Base-by-base conservation (phyloP, 192 early-diverging fungal species). In the Backusella tarrabulga region DNA sequence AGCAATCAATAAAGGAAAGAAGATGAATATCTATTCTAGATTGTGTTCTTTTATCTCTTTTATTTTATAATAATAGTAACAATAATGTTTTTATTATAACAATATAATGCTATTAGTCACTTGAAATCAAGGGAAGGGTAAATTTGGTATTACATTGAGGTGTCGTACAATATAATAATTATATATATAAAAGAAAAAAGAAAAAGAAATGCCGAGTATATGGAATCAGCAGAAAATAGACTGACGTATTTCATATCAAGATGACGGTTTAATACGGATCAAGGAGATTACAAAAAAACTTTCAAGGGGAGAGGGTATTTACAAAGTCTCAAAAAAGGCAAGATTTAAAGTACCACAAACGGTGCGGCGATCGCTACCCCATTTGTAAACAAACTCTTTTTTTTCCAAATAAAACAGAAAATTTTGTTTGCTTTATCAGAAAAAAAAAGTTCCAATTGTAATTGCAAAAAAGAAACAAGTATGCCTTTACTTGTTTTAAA, bases 181-280 rank as follows among this genome's bases (percentile, higher is more conserved):
- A 40, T 40, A 11, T 44, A 44, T 3, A n/a, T n/a, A n/a, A n/a
- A 42, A 42, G 41, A 15, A 56, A 60, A 60, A 60, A 60, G 4
- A 60, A 26, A 17, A 44, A 44, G 6, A 44, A 60, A 60, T 60
- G 54, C 54, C 54, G 54, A 26, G 54, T 26, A 23, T 63, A 63
- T 63, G 56, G 56, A 63, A 63, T 63, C 26, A 63, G n/a, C 23
- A 63, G 56, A 63, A 63, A 63, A 63, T 63, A 63, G 8, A 63
- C 56, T 63, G 56, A 63, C 56, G 56, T 63, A 63, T 63, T 63
- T 63, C 56, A 63, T 63, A 63, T 63, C 23, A 63, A 29, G 1
- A 63, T 63, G 56, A 63, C 56, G 56, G 56, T 63, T 23, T 63
- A 63, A 63, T 63, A 63, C 23, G 21, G 23, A 63, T 23, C 56